Conservation (phyloP, 78 protist species). For the Isochrysis galbana region DNA sequence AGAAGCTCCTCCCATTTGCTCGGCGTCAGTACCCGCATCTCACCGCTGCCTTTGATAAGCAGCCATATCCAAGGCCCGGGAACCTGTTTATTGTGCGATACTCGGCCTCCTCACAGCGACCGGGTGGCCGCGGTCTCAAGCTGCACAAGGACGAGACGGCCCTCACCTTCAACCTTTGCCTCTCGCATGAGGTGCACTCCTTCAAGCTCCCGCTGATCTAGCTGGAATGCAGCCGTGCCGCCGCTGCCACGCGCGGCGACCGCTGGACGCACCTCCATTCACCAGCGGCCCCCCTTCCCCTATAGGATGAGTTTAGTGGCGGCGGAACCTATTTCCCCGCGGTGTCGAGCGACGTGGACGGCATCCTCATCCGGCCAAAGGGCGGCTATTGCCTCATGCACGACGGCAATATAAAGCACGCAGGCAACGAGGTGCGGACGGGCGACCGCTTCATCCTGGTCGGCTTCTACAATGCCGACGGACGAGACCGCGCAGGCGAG, state of each 20-base stretch:
- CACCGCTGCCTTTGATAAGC: neutral
- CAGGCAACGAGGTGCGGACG: neutral
- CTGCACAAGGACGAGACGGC: slow-evolving; percentile 14
- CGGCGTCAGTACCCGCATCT: neutral
- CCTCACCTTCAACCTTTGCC: neutral
- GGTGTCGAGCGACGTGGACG: neutral
- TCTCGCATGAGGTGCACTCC: neutral
- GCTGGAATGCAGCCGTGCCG: too few species aligned
- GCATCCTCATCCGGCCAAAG: neutral
- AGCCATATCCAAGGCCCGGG: neutral
- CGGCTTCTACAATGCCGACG: slow-evolving; percentile 14
- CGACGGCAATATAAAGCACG: neutral
- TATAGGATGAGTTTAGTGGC: neutral
- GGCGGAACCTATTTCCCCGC: slow-evolving; percentile 11
- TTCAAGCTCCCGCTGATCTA: too few species aligned
- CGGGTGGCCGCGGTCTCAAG: slow-evolving; percentile 5
- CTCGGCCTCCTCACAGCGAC: neutral
- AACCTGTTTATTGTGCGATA: slow-evolving; percentile 7
- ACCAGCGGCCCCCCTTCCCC: too few species aligned
- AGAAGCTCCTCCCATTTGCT: neutral
- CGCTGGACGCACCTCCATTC: too few species aligned
- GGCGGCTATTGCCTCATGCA: slow-evolving; percentile 1
- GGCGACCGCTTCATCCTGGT: slow-evolving; percentile 9
- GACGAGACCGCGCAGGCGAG: neutral
- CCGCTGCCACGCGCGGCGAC: too few species aligned